phyloP scores from a whole-genome alignment of 805 yeast genomes.

The Yarrowia keelungensis region DNA sequence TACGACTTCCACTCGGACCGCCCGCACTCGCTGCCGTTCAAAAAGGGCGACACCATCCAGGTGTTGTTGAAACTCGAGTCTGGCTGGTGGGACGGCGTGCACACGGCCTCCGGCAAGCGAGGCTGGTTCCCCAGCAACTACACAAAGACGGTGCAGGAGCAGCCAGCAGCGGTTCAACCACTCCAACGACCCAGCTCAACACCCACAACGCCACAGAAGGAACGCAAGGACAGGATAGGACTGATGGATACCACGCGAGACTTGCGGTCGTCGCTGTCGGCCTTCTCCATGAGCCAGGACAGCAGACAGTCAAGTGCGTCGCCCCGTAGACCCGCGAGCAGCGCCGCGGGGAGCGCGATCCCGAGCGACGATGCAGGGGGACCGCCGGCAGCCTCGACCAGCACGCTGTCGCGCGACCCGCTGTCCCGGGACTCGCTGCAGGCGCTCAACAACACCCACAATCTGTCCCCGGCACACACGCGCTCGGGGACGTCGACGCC shows the following conservation, averaged over 20 bases:
- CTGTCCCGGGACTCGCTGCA: slow-evolving; percentile 17
- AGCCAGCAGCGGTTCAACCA: background rate
- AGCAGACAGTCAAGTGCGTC: background rate
- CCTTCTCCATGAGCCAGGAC: slow-evolving; percentile 16
- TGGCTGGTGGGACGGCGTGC: slow-evolving; percentile 89
- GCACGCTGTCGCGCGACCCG: slow-evolving; percentile 12
- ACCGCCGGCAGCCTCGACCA: background rate
- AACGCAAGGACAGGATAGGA: background rate
- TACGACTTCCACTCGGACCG: slow-evolving; percentile 61
- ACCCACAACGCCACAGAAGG: slow-evolving; percentile 1
- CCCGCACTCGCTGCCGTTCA: slow-evolving; percentile 59
- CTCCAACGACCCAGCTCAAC: background rate
- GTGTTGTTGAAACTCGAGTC: slow-evolving; percentile 68
- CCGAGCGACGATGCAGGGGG: background rate
- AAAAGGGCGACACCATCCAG: slow-evolving; percentile 71
- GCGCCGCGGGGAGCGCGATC: background rate
- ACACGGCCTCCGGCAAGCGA: slow-evolving; percentile 55
- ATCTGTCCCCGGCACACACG: slow-evolving; percentile 12
- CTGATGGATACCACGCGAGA: slow-evolving; percentile 3
- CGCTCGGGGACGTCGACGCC: slow-evolving; percentile 30
- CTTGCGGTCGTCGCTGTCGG: slow-evolving; percentile 26
- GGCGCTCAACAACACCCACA: slow-evolving; percentile 4
- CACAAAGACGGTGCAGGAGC: slow-evolving; percentile 48
- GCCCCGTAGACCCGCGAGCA: slow-evolving; percentile 11
- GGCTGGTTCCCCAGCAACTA: slow-evolving; percentile 88